Conservation (phyloP, 2,329 filamentous ascomycete genomes). For the Lecanosticta acicola region DNA sequence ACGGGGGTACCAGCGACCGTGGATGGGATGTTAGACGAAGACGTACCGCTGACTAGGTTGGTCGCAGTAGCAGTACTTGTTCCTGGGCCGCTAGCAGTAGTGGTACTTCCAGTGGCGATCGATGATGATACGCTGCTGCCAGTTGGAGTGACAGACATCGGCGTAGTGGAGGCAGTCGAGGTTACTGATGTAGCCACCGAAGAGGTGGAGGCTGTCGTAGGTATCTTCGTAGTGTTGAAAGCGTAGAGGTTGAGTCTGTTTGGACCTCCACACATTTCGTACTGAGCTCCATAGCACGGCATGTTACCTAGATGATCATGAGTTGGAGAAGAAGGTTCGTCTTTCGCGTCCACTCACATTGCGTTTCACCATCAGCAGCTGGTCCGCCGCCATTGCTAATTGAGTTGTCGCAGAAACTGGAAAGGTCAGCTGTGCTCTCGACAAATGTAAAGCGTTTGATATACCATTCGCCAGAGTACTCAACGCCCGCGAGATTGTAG, state of each 20-base stretch:
- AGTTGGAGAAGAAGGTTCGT: no score
- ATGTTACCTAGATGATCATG: no score
- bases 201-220: conserved; percentile 4
- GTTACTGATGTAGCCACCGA: conserved; percentile 8
- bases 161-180: conserved; percentile 16
- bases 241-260: conserved; percentile 28
- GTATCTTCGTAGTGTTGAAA: conserved; percentile 17
- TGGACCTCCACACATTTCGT: conserved; percentile 27
- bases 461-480: conserved; percentile 26
- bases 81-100: background rate
- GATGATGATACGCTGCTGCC: conserved; percentile 1
- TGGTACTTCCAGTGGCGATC: background rate
- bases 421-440: no score
- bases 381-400: conserved; percentile 23
- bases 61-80: no score
- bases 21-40: no score
- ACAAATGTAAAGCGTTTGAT: no score
- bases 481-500: conserved; percentile 31
- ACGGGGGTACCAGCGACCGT: background rate
- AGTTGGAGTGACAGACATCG: background rate
- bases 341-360: no score
- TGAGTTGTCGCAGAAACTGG: conserved; percentile 28
- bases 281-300: conserved; percentile 25
- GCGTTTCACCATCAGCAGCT: conserved; percentile 17
- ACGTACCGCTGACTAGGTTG: no score